Evolutionary conservation across 2,329 filamentous ascomycete species (phyloP), one percentile per base, ranked within the genome.

Genomic region (Tolypocladium pustulatum): DNA sequence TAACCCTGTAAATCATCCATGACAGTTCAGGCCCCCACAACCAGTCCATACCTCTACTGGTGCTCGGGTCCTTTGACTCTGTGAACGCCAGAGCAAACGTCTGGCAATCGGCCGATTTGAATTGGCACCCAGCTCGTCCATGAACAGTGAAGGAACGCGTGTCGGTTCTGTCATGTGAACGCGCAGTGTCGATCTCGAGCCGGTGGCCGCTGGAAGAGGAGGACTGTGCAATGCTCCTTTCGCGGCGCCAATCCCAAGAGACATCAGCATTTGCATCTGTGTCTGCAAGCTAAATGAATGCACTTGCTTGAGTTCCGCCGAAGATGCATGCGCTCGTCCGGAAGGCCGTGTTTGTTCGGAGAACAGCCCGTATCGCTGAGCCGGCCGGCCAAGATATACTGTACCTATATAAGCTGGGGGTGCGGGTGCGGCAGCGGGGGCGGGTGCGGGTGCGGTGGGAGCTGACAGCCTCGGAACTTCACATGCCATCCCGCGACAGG

Each of bases 391-490:
- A 4, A 27, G 25, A 49, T 49, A 49, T 49, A 25, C 2, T 4
- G 32, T 9, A 34, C 9, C 32, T 22, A 43, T 25, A 41, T 25
- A 30, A 49, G 46, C 25, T 30, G 25, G 43, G n/a, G 46, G 25
- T 17, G 15, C 46, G 25, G 46, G 13, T 49, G 27, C 25, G 46
- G 46, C n/a, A 9, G n/a, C 41, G 41, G 41, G n/a, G 4, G 41
- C 41, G 41, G 41, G 15, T 13, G 4, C 22, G 5, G 41, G 25
- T 30, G 30, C 43, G n/a, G n/a, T 2, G 4, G 43, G 27, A 15
- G 25, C 52, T 49, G 27, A 56, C 30, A 37, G 57, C 54, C 57
- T 56, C 57, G 57, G 57, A 56, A 34, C 57, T 59, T 59, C 57
- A 57, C 58, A 57, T 59, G 58, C 58, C 58, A 57, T 56, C 54